Percentiles rank a stretch among this genome's conserved stretches.
phyloP scores from a whole-genome alignment of 352 stramenopile species.

The Globisporangium paddicum region DNA sequence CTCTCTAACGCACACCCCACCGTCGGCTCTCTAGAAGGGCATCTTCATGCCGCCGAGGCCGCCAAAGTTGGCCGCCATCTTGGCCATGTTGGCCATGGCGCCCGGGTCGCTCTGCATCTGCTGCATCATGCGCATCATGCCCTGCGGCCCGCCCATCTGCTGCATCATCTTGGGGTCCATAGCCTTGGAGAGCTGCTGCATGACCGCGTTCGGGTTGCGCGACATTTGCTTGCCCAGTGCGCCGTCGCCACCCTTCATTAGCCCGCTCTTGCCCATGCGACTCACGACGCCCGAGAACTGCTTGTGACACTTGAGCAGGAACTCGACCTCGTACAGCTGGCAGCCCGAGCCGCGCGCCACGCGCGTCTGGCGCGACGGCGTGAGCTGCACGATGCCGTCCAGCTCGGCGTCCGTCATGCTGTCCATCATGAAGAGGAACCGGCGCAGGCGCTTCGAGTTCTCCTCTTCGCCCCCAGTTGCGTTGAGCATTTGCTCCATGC shows the following conservation, averaged over 20 bases:
- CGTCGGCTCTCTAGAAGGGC: slow-evolving; percentile 42
- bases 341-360: slow-evolving; percentile 92
- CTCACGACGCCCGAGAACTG: slow-evolving; percentile 93
- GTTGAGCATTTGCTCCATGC: slow-evolving; percentile 88
- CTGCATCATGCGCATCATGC: slow-evolving; percentile 93
- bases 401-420: slow-evolving; percentile 97
- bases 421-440: slow-evolving; percentile 99
- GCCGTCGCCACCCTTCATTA: slow-evolving; percentile 89
- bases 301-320: slow-evolving; percentile 96
- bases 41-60: slow-evolving; percentile 62
- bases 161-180: slow-evolving; percentile 93
- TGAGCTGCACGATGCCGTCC: slow-evolving; percentile 85
- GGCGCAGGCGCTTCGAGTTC: slow-evolving; percentile 90
- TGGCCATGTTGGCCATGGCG: slow-evolving; percentile 70
- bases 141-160: slow-evolving; percentile 75
- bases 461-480: slow-evolving; percentile 91
- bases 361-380: slow-evolving; percentile 66
- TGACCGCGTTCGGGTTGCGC: slow-evolving; percentile 95
- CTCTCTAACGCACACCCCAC: slow-evolving; percentile 1
- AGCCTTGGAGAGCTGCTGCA: slow-evolving; percentile 95
- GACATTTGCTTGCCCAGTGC: slow-evolving; percentile 92
- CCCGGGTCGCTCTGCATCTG: slow-evolving; percentile 89
- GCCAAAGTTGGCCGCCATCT: slow-evolving; percentile 61
- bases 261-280: slow-evolving; percentile 96
- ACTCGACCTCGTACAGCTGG: slow-evolving; percentile 84